These are phyloP conservation scores for Zymoseptoria brevis DNA, from an alignment of 2,329 filamentous ascomycete species.

Conservation along the genomic window DNA sequence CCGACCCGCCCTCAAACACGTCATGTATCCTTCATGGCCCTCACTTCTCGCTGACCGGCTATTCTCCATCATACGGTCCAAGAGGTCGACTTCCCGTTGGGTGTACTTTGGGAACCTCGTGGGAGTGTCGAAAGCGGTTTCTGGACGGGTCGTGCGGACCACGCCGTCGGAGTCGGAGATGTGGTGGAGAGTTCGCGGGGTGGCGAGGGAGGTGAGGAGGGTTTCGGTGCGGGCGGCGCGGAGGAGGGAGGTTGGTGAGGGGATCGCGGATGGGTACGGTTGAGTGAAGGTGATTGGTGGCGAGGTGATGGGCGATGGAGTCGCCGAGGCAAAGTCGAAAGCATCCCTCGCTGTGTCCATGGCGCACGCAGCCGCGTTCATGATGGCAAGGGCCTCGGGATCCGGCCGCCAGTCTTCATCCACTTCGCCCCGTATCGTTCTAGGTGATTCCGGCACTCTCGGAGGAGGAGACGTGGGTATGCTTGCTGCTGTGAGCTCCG, in stretches of 20 bases:
- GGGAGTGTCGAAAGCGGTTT: no score
- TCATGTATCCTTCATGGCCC: neutral
- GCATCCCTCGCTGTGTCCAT: neutral
- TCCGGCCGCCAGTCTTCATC: neutral
- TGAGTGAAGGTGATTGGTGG: no score
- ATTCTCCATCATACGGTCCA: neutral
- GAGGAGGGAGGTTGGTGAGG: neutral
- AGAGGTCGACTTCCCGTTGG: neutral
- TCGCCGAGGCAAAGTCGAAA: neutral
- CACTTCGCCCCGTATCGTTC: neutral
- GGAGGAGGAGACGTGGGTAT: neutral
- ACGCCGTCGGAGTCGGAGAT: neutral
- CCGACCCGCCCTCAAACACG: neutral
- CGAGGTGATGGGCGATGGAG: neutral
- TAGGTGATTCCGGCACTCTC: neutral
- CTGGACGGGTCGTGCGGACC: neutral
- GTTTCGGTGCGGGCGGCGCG: neutral
- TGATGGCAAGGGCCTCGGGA: neutral
- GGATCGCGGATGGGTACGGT: neutral
- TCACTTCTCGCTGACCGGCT: neutral
- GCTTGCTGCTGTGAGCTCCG: neutral
- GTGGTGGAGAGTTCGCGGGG: neutral
- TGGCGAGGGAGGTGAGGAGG: neutral
- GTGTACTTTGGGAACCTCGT: neutral
- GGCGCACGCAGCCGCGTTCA: neutral